Conservation (phyloP, 2,329 filamentous ascomycete genomes). For the Cytospora leucostoma region DNA sequence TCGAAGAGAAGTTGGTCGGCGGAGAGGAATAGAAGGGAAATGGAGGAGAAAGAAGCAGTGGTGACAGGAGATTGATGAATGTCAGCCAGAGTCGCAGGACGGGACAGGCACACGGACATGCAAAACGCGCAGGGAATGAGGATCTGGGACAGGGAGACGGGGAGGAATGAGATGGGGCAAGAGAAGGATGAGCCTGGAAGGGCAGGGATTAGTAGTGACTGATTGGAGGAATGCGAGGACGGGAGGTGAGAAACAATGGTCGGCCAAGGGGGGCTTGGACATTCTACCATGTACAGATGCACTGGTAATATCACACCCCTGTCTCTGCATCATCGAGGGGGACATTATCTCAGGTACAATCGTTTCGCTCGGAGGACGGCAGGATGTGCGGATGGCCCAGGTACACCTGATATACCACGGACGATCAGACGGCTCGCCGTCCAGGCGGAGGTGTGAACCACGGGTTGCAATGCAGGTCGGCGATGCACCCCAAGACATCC, state of each 20-base stretch:
- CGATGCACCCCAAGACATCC: conserved; percentile 15
- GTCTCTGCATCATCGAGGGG: not conserved
- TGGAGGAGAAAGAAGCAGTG: conserved; percentile 28
- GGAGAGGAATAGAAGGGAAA: conserved; percentile 27
- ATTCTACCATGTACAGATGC: not conserved
- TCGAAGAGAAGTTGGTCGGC: conserved; percentile 20
- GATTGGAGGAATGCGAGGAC: conserved; percentile 24
- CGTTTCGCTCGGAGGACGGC: not conserved
- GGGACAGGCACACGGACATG: conserved; percentile 27
- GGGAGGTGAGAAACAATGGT: conserved; percentile 25
- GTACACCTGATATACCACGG: conserved; percentile 9
- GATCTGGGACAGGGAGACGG: conserved; percentile 15
- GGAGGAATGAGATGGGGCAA: conserved; percentile 23
- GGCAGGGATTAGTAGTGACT: conserved; percentile 20
- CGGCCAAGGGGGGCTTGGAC: conserved; percentile 5
- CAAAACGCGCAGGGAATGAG: conserved; percentile 25
- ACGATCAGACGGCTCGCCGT: conserved; percentile 5
- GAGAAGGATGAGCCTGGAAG: conserved; percentile 9
- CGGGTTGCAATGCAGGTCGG: conserved; percentile 21
- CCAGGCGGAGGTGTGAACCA: conserved; percentile 18
- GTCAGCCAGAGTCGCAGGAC: conserved; percentile 21
- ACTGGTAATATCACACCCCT: conserved; percentile 8
- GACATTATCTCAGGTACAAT: not conserved
- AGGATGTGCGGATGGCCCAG: conserved; percentile 6
- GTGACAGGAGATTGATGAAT: conserved; percentile 22